phyloP scores from a whole-genome alignment of 1,284 basidiomycete species.

The Naganishia liquefaciens region DNA sequence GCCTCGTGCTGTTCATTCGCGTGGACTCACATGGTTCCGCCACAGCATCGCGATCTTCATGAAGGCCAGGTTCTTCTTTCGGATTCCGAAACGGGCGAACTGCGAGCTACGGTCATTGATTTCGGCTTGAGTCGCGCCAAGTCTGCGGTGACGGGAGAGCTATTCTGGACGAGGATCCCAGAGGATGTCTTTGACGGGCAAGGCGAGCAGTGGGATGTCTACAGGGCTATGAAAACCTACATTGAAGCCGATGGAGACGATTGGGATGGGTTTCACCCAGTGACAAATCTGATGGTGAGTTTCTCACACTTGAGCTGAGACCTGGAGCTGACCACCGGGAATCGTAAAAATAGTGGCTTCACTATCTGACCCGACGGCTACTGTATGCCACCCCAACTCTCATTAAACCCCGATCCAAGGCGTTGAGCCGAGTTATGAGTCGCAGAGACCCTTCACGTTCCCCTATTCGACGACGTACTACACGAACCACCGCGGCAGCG shows the following conservation, averaged over 20 bases:
- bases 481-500: constrained; percentile 10
- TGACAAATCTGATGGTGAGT: constrained; percentile 85
- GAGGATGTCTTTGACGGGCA: constrained; percentile 76
- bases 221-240: constrained; percentile 78
- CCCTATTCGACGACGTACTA: constrained; percentile 16
- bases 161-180: constrained; percentile 58
- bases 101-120: constrained; percentile 85
- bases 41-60: constrained; percentile 93
- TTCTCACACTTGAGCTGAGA: not conserved
- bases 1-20: too few species aligned
- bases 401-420: constrained; percentile 38
- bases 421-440: constrained; percentile 18
- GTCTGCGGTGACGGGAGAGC: constrained; percentile 20
- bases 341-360: constrained; percentile 45
- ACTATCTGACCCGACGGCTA: constrained; percentile 44
- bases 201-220: constrained; percentile 94
- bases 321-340: constrained; percentile 7
- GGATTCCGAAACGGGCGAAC: constrained; percentile 58
- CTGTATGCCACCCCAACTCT: constrained; percentile 39
- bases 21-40: not conserved
- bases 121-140: constrained; percentile 86
- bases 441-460: constrained; percentile 21
- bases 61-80: constrained; percentile 92
- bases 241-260: constrained; percentile 47
- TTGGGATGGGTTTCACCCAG: constrained; percentile 74